phyloP scores from a whole-genome alignment of 768 basidiomycete genomes.

The Dioszegia hungarica region DNA sequence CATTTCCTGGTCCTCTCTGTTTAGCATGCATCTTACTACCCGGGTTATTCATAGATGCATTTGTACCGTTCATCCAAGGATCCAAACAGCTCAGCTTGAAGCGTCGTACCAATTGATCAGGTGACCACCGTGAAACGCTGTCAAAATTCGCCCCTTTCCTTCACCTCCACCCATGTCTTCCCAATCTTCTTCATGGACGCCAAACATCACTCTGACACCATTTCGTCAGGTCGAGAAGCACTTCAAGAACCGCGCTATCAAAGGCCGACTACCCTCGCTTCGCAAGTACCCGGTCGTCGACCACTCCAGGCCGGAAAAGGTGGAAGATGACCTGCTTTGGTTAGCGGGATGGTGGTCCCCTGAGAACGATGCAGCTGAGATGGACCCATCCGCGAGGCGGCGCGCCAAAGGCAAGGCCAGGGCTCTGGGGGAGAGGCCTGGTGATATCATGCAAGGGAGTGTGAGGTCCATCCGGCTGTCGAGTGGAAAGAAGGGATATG shows the following conservation, averaged over 20 bases:
- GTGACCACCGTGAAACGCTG: not conserved
- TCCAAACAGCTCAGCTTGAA: not conserved
- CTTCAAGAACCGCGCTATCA: constrained; percentile 30
- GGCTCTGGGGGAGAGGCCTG: constrained; percentile 17
- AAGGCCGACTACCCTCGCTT: constrained; percentile 15
- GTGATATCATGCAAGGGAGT: not conserved
- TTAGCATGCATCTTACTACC: not conserved
- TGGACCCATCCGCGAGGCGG: not conserved
- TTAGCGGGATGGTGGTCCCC: constrained; percentile 39
- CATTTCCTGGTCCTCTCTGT: not conserved
- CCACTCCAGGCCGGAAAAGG: constrained; percentile 25
- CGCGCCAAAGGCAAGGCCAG: constrained; percentile 26
- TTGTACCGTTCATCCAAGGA: too few relatives aligned
- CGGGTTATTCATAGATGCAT: not conserved
- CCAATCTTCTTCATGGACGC: too few relatives aligned
- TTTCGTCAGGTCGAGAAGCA: constrained; percentile 41
- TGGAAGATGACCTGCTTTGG: constrained; percentile 37
- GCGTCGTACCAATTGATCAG: not conserved
- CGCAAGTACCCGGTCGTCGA: constrained; percentile 29
- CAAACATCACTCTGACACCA: constrained; percentile 8
- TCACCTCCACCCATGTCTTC: too few relatives aligned
- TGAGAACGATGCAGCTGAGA: not conserved
- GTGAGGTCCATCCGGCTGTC: constrained; percentile 12
- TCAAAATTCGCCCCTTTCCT: not conserved
- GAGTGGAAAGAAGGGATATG: constrained; percentile 24